Base-by-base conservation (phyloP, 2,329 filamentous ascomycete genomes). In the Sarocladium kiliense region DNA sequence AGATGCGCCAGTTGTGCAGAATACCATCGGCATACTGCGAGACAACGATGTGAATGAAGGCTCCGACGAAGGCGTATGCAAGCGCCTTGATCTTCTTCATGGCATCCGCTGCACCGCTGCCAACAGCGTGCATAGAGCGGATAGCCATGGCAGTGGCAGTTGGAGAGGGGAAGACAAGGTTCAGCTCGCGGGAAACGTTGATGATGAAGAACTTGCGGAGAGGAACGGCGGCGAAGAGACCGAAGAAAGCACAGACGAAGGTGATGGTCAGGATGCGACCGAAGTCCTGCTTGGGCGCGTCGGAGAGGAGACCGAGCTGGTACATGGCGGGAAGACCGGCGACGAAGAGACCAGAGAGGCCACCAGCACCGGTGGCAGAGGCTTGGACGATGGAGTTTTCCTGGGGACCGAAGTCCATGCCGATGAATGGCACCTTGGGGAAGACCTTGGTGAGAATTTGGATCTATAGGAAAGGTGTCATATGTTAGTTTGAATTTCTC, bases 141-240 rank as follows among this genome's bases (percentile, higher is more conserved):
- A 86, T 85, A 1, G 81, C 81, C 68, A 84, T 75, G 25, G 81
- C 82, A 1, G 81, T 83, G 2, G 82, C 82, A 25, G 81, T 81
- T 0, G 81, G 67, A 0, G 80, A 79, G 2, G 82, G 82, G 67
- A 85, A 85, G 55, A 85, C 74, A 44, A 85, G 73, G 56, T 76
- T 77, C 30, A 85, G 69, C 67, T 85, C 81, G 10, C 81, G 74
- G 2, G 81, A 81, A 12, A 86, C 80, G 57, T 85, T 81, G 65
- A 87, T 80, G 66, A 87, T 79, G 72, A 86, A 87, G 72, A 87
- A 87, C 64, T 85, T 85, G 56, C 84, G 80, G 19, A 85, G 74
- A 7, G 82, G 82, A 0, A 81, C 83, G 50, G 79, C 79, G 60
- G 85, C 83, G 66, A 84, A 83, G 57, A 86, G 76, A 3, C 84